Evolutionary conservation across 1,284 basidiomycete species (phyloP), one percentile per base, ranked within the genome.

Genomic region (Porodaedalea pini): DNA sequence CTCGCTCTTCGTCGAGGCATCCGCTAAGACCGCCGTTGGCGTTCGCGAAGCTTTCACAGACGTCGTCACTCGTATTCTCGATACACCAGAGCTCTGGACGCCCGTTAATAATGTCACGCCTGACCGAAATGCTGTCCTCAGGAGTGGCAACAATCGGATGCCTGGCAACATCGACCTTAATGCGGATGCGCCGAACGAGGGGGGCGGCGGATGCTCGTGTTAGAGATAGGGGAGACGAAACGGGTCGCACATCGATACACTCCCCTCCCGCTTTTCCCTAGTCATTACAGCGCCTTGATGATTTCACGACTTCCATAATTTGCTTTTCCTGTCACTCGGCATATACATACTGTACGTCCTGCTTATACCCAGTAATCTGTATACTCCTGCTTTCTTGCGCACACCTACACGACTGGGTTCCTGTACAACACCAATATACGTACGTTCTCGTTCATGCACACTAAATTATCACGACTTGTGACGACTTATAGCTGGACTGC

Each of bases 1-100:
- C 32, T 90, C 87, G 10, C 75, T 94, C 39, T 98, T 97, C 71
- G 77, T 96, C 45, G 94, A 97, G 75, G 82, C 86, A 2, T 88
- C 89, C 0, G 94, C 94, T 0, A 96, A 97, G 82, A 94, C 90
- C 0, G 80, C 85, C 10, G 76, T 88, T 0, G 88, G 88, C 10
- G 93, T 95, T 2, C 78, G 79, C 32, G 88, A 92, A 51, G 83
- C 88, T 1, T 96, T 97, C 69, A 78, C 83, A 58, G 86, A 88
- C 57, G 82, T 95, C 4, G 92, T 95, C 10, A 80, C 81, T 66
- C 78, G 80, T 71, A 84, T 86, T 58, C 57, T 88, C 41, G 83
- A 86, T 47, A 86, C 85, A 0, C 84, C 85, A 0, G 86, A 85
- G 68, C 70, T 90, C 37, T 88, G 86, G 85, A 79, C 74, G 25